phyloP scores from a whole-genome alignment of 441 rosid species.

The Rhodomyrtus psidioides region DNA sequence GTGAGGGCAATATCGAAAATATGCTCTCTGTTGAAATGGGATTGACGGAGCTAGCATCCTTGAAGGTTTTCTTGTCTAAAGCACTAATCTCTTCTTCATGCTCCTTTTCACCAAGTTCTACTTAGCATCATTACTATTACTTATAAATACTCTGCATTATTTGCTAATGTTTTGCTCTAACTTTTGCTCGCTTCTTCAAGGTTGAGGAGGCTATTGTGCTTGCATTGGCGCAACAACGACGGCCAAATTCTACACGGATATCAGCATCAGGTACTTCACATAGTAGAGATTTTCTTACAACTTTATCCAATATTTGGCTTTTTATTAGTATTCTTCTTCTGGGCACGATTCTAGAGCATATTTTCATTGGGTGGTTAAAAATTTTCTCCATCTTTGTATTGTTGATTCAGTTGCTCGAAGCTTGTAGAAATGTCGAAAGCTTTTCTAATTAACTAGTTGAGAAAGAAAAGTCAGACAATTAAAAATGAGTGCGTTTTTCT shows the following conservation, averaged over 20 bases:
- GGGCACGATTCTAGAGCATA: background rate
- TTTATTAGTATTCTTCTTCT: background rate
- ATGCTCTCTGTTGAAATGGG: constrained; percentile 99
- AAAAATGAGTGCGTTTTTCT: background rate
- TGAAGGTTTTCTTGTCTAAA: constrained; percentile 46
- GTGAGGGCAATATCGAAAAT: constrained; percentile 95
- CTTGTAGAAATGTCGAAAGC: background rate
- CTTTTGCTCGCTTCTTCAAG: constrained; percentile 24
- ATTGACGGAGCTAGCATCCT: constrained; percentile 78
- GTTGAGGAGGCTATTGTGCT: constrained; percentile 81
- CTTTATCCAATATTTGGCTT: background rate
- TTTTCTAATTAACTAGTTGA: background rate
- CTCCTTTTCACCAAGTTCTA: background rate
- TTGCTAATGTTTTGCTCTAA: background rate
- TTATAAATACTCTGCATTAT: background rate
- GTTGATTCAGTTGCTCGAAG: background rate
- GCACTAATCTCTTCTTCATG: background rate
- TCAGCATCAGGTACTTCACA: constrained; percentile 53
- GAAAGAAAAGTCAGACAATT: background rate
- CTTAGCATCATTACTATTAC: background rate
- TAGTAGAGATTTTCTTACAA: constrained; percentile 2
- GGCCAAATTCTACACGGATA: constrained; percentile 56
- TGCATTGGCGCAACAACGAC: constrained; percentile 76
- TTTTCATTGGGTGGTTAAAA: background rate
- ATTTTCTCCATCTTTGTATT: background rate